Percentiles rank a stretch among this genome's conserved stretches.
These are phyloP conservation scores for Globisporangium cederbergense DNA, from an alignment of 352 stramenopile genomes.

Conservation along the genomic window DNA sequence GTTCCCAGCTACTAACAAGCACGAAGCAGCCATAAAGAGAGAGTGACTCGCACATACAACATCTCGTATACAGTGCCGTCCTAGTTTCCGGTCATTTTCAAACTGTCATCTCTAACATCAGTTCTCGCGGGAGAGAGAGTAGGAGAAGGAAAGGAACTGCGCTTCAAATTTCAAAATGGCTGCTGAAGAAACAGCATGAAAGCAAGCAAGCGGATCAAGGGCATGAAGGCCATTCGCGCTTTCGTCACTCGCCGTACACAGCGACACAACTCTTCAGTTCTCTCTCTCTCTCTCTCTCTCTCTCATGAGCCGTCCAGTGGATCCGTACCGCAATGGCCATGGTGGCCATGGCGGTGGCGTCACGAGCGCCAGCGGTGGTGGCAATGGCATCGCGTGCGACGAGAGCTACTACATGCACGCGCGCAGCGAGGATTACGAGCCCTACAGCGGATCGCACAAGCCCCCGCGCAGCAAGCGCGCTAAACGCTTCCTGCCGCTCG, in stretches of 20 bases:
- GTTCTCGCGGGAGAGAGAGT: background rate
- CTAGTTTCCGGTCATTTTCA: background rate
- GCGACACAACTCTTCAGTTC: background rate
- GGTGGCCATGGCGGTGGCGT: background rate
- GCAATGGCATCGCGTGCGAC: constrained; percentile 1
- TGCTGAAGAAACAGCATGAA: no score
- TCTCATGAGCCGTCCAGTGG: constrained; percentile 1
- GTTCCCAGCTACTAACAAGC: background rate
- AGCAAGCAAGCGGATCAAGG: background rate
- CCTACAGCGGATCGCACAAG: constrained; percentile 11
- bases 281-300: background rate
- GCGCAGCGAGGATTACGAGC: constrained; percentile 15
- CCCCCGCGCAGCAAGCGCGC: constrained; percentile 6
- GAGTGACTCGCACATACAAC: background rate
- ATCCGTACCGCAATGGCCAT: background rate
- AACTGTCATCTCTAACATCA: background rate
- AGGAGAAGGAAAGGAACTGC: background rate
- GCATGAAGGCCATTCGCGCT: background rate
- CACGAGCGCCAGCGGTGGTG: constrained; percentile 3
- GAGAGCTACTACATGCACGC: constrained; percentile 25
- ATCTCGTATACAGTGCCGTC: no score
- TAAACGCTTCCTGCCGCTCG: constrained; percentile 16
- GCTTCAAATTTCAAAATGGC: constrained; percentile 5
- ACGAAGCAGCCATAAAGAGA: background rate
- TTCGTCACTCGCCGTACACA: constrained; percentile 1